Evolutionary conservation across 306 rosid genomes (phyloP), one percentile per base, ranked within the genome.

Genomic region (Adenanthera pavonina): DNA sequence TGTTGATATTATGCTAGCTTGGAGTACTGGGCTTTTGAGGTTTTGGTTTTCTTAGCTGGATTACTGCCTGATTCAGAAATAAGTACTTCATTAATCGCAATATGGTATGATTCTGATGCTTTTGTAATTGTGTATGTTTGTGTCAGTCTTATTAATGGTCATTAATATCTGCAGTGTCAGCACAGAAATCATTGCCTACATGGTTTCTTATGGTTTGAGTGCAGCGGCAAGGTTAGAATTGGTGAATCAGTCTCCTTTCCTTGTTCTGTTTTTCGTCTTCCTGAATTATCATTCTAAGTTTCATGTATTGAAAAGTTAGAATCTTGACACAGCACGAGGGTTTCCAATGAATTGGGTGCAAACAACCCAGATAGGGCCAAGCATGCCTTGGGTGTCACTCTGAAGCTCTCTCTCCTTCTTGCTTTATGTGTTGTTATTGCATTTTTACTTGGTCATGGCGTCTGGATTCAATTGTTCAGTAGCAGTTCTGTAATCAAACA

Each of bases 21-120:
- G 92, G 98, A 94, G 88, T 88, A 88, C 47, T 92, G 97, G 97
- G 97, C 95, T 43, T 91, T 95, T 17, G 97, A 95, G 85, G 82
- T 91, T 86, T 81, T 95, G 81, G 97, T 92, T 76, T 78, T 95
- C 78, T 86, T 95, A 80, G 94, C 95, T 36, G 98, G 97, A 85
- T 51, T 91, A 67, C 56, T 91, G 85, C 94, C 94, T 41, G 84
- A 92, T 81, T 57, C 97, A 2, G 75, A 86, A 72, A 83, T 71
- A 78, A 89, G 89, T 34, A 92, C 97, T 70, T 90, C 98, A 4
- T 78, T 95, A 80, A 89, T 95, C 79, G 98, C 95, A 78, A 85
- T 92, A 76, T 90, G 98, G 98, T 90, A 79, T 40, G 89, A 20
- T 69, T 84, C 83, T 38, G 13, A 12, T 73, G 30, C 62, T 33